A percentile compares a stretch with the other conserved stretches of the same genome.
Evolutionary conservation across 495 filamentous ascomycete genomes (phyloP).

Genomic region (Trichoderma virens): DNA sequence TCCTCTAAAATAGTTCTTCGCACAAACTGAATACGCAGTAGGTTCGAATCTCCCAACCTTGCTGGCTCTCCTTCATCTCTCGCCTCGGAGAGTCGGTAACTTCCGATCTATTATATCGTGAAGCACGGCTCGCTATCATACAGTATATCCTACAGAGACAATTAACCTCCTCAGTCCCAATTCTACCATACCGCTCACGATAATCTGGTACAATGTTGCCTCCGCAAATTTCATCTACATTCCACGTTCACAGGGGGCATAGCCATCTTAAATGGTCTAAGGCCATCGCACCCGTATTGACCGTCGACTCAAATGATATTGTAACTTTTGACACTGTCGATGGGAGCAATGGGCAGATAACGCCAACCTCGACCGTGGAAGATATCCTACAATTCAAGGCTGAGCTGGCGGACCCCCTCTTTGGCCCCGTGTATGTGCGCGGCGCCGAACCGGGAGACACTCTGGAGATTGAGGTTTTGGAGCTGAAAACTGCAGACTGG

Average conservation of each 20-base stretch:
- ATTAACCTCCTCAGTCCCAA: no score
- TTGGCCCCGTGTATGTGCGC: constrained; percentile 40
- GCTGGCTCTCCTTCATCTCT: no score
- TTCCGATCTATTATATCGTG: no score
- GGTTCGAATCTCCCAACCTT: no score
- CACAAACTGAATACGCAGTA: no score
- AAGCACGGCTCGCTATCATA: no score
- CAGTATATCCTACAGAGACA: no score
- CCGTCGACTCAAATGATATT: constrained; percentile 36
- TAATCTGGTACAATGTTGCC: no score
- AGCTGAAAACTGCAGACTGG: constrained; percentile 36
- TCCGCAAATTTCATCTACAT: constrained; percentile 12
- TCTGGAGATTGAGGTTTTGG: constrained; percentile 39
- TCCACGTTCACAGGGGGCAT: constrained; percentile 34
- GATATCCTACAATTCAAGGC: constrained; percentile 37
- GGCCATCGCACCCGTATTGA: constrained; percentile 35
- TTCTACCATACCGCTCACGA: no score
- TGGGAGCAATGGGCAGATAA: constrained; percentile 45
- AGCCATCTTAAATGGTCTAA: constrained; percentile 43
- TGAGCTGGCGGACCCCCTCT: constrained; percentile 37
- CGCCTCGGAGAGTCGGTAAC: no score
- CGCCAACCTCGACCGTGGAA: constrained; percentile 27
- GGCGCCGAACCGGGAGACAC: constrained; percentile 42
- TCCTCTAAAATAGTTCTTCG: no score
- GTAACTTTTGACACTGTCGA: constrained; percentile 43